Conservation (phyloP, 805 yeast species). For the Zygoascus flipseniorum region DNA sequence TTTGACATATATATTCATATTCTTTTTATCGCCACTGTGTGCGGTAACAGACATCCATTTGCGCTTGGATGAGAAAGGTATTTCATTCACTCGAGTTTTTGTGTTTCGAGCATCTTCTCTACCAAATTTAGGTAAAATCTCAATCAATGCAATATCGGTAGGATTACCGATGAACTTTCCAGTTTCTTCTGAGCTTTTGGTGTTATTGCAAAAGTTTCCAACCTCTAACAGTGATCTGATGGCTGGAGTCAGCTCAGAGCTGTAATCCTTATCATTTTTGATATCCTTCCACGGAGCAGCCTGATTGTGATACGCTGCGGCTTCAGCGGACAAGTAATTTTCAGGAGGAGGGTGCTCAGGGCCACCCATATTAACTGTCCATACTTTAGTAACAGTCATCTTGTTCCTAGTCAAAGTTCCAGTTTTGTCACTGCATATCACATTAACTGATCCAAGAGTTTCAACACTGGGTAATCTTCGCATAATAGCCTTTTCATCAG, state of each 20-base stretch:
- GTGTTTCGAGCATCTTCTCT: conserved; percentile 59
- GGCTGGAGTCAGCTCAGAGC: conserved; percentile 11
- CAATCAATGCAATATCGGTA: conserved; percentile 86
- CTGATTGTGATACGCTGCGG: neutral
- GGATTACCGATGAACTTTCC: conserved; percentile 86
- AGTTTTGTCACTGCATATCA: conserved; percentile 86
- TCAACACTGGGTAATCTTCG: conserved; percentile 92
- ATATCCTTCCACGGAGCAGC: neutral
- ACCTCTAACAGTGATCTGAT: conserved; percentile 18
- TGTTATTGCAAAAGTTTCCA: conserved; percentile 30
- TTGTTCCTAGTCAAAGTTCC: conserved; percentile 86
- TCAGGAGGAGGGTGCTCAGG: conserved; percentile 8
- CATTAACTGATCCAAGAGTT: conserved; percentile 89
- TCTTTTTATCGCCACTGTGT: conserved; percentile 49
- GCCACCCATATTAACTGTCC: conserved; percentile 53
- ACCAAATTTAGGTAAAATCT: conserved; percentile 61
- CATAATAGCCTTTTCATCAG: conserved; percentile 86
- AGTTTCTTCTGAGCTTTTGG: conserved; percentile 35
- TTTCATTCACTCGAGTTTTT: conserved; percentile 54
- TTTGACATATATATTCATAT: conserved; percentile 56
- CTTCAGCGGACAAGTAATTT: neutral
- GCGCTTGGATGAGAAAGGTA: conserved; percentile 76
- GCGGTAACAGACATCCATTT: conserved; percentile 85
- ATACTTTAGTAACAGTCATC: conserved; percentile 78
- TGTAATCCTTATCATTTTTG: neutral